Percentiles rank a stretch among this genome's conserved stretches.
Conservation (phyloP, 441 rosid genomes). For the Mallotus repandus region DNA sequence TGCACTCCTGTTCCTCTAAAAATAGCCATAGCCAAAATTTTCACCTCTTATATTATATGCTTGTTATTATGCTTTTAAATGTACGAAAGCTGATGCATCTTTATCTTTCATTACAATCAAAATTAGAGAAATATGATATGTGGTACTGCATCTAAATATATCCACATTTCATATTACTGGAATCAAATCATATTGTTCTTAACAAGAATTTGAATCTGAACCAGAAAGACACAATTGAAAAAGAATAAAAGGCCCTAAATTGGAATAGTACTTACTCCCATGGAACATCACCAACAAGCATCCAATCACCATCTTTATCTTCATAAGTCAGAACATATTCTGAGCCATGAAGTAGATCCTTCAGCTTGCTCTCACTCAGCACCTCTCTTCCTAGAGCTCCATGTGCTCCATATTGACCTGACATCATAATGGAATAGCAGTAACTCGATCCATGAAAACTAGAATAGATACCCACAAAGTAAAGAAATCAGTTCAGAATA, state of each 20-base stretch:
- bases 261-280: slow-evolving; percentile 58
- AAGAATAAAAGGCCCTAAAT: neutral
- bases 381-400: slow-evolving; percentile 49
- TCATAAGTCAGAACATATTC: slow-evolving; percentile 73
- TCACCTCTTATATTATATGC: too few species aligned
- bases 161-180: too few species aligned
- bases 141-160: too few species aligned
- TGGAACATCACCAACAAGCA: slow-evolving; percentile 85
- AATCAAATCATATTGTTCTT: neutral
- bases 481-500: neutral
- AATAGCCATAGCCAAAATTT: too few species aligned
- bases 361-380: slow-evolving; percentile 60
- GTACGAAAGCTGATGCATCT: too few species aligned
- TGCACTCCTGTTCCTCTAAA: too few species aligned
- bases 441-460: slow-evolving; percentile 21
- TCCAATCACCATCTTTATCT: slow-evolving; percentile 80
- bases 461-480: slow-evolving; percentile 9
- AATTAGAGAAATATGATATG: too few species aligned
- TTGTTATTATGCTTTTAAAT: too few species aligned
- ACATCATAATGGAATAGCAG: slow-evolving; percentile 26
- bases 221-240: neutral
- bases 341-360: slow-evolving; percentile 71
- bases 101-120: too few species aligned
- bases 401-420: slow-evolving; percentile 67
- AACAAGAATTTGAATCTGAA: neutral